These are phyloP conservation scores for Pichia exigua DNA, from an alignment of 805 yeast species.

Conservation along the genomic window DNA sequence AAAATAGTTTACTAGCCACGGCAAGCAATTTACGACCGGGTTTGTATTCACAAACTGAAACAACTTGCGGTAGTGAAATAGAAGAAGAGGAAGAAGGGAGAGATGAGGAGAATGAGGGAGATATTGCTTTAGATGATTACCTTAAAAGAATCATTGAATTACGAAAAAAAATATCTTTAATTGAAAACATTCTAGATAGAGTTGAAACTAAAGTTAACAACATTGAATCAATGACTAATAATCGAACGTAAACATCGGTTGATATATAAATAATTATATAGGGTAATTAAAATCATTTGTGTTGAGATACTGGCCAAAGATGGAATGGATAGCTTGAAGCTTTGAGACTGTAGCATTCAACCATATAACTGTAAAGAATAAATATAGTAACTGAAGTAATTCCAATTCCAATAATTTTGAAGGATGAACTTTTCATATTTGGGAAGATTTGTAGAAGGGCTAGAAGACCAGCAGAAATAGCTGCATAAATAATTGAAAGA, in stretches of 20 bases:
- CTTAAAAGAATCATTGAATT: conserved; percentile 20
- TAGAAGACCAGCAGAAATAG: conserved; percentile 53
- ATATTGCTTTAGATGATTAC: conserved; percentile 12
- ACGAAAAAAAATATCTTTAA: conserved; percentile 18
- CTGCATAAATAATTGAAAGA: conserved; percentile 64
- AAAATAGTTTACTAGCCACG: conserved; percentile 25
- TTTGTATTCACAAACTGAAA: neutral
- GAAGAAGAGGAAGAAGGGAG: neutral
- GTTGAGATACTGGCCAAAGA: neutral
- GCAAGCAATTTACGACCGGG: conserved; percentile 8
- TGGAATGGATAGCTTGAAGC: conserved; percentile 70
- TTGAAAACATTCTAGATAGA: conserved; percentile 25
- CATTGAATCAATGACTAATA: conserved; percentile 12
- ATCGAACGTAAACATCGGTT: neutral
- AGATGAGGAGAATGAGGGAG: neutral
- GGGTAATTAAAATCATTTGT: neutral
- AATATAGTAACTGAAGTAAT: conserved; percentile 39
- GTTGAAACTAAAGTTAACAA: conserved; percentile 32
- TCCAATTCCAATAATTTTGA: conserved; percentile 42
- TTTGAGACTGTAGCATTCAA: conserved; percentile 63
- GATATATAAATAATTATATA: no score
- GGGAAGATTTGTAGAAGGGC: conserved; percentile 54
- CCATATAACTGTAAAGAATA: conserved; percentile 53
- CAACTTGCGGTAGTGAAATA: neutral
- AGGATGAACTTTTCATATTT: conserved; percentile 34